Evolutionary conservation across 495 filamentous ascomycete species (phyloP).

Genomic region (Penicillium flavigenum): DNA sequence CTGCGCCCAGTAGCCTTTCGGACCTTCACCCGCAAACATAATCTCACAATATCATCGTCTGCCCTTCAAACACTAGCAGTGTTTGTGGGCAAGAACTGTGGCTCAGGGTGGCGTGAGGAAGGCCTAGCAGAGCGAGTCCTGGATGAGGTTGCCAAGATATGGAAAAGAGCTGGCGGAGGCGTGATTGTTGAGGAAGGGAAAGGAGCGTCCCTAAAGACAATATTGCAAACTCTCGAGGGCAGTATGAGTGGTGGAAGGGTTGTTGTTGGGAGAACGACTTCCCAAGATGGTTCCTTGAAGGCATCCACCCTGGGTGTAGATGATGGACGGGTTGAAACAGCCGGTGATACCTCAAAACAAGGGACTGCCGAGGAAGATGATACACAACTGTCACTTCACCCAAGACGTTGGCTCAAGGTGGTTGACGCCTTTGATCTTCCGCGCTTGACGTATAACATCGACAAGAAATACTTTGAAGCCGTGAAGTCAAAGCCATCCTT

Average conservation of each 20-base stretch:
- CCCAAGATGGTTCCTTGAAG: conserved; percentile 22
- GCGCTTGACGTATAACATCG: conserved; percentile 75
- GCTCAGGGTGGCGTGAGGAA: conserved; percentile 93
- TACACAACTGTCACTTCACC: conserved; percentile 55
- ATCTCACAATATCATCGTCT: conserved; percentile 85
- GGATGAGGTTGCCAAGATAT: conserved; percentile 84
- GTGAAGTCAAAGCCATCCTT: conserved; percentile 66
- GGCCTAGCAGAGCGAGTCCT: conserved; percentile 88
- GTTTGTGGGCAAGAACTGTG: conserved; percentile 91
- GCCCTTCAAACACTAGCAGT: conserved; percentile 79
- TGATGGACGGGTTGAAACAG: conserved; percentile 17
- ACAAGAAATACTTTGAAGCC: conserved; percentile 88
- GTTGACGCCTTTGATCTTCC: conserved; percentile 84
- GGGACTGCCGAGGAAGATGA: conserved; percentile 62
- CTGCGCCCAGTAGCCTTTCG: conserved; percentile 91
- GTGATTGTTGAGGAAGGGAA: conserved; percentile 88
- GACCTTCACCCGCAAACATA: conserved; percentile 96
- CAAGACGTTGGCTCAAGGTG: conserved; percentile 74
- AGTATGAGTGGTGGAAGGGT: conserved; percentile 81
- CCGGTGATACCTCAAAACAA: conserved; percentile 15
- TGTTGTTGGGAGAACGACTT: conserved; percentile 28
- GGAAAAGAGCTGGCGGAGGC: conserved; percentile 79
- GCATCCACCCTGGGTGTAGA: conserved; percentile 15
- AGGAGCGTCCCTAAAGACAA: conserved; percentile 67
- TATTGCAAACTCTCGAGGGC: conserved; percentile 77